Conservation (phyloP, 1,284 basidiomycete genomes). For the Cutaneotrichosporon mucoides region DNA sequence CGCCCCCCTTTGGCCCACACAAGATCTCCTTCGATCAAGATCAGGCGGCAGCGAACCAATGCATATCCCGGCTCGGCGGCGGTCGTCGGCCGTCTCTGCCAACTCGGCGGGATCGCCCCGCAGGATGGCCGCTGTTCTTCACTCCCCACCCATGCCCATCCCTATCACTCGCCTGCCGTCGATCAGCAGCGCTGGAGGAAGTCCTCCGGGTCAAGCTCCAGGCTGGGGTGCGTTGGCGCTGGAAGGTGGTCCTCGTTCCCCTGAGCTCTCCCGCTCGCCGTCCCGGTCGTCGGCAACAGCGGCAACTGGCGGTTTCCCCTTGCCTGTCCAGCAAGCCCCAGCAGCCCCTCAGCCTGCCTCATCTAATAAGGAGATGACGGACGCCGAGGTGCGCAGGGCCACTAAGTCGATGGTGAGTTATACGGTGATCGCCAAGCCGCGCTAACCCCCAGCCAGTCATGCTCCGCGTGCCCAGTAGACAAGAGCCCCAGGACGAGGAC, state of each 20-base stretch:
- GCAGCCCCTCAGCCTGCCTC: conserved; percentile 4
- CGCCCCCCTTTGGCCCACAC: too few species aligned
- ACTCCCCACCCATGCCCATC: conserved; percentile 45
- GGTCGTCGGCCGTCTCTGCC: conserved; percentile 3
- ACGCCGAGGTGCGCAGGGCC: conserved; percentile 41
- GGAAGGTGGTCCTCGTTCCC: conserved; percentile 35
- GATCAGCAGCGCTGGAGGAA: conserved; percentile 6
- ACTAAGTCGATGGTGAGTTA: conserved; percentile 44
- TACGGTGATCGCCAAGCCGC: background rate
- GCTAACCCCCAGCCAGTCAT: conserved; percentile 39
- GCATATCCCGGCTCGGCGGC: background rate
- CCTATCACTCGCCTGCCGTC: conserved; percentile 48
- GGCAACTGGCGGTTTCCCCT: too few species aligned
- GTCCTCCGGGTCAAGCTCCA: conserved; percentile 14
- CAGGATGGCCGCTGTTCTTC: conserved; percentile 24
- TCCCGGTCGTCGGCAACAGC: background rate
- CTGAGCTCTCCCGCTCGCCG: conserved; percentile 10
- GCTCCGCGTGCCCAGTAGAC: conserved; percentile 21
- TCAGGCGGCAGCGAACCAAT: background rate
- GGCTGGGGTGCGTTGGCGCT: conserved; percentile 36
- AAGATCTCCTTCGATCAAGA: background rate
- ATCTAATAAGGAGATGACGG: conserved; percentile 24
- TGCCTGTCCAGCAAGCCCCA: background rate
- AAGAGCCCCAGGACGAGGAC: background rate
- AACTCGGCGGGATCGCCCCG: conserved; percentile 5